Percentiles rank a stretch among this genome's conserved stretches.
Evolutionary conservation across 2,329 filamentous ascomycete genomes (phyloP).

Genomic region (Fragosphaeria purpurea): DNA sequence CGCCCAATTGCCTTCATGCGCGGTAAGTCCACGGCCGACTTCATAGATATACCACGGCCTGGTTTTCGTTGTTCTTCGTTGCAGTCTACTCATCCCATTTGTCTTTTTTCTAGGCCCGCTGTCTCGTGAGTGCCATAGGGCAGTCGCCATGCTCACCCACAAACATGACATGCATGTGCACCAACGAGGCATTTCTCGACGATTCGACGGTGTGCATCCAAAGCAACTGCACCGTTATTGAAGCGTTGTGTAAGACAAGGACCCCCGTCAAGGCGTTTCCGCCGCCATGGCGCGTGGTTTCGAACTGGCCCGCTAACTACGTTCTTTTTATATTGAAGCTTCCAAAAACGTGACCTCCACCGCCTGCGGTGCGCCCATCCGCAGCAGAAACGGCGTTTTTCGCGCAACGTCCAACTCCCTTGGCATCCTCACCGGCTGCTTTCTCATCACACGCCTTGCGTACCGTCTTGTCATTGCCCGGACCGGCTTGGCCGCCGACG

Average conservation of each 20-base stretch:
- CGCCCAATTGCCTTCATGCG: slow-evolving; percentile 1
- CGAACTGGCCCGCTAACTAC: too few relatives aligned
- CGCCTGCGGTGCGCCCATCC: slow-evolving; percentile 16
- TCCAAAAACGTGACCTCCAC: slow-evolving; percentile 18
- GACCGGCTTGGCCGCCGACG: slow-evolving; percentile 24
- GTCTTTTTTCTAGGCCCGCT: background rate
- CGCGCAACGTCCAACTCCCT: slow-evolving; percentile 21
- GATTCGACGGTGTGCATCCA: background rate
- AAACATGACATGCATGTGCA: slow-evolving; percentile 8
- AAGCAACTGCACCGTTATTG: slow-evolving; percentile 4
- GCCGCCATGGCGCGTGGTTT: too few relatives aligned
- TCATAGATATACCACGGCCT: too few relatives aligned
- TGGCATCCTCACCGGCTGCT: slow-evolving; percentile 24
- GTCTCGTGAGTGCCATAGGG: background rate
- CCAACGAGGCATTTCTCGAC: slow-evolving; percentile 1
- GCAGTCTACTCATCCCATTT: too few relatives aligned
- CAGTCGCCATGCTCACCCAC: background rate
- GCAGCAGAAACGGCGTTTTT: slow-evolving; percentile 22
- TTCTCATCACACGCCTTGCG: slow-evolving; percentile 28
- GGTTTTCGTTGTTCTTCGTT: too few relatives aligned
- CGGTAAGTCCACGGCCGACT: background rate
- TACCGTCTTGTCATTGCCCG: slow-evolving; percentile 23
- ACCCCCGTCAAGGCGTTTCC: too few relatives aligned
- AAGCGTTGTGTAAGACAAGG: slow-evolving; percentile 4
- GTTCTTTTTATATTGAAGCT: slow-evolving; percentile 1